Conservation (phyloP, 805 yeast species). For the Metschnikowia peoriensis region DNA sequence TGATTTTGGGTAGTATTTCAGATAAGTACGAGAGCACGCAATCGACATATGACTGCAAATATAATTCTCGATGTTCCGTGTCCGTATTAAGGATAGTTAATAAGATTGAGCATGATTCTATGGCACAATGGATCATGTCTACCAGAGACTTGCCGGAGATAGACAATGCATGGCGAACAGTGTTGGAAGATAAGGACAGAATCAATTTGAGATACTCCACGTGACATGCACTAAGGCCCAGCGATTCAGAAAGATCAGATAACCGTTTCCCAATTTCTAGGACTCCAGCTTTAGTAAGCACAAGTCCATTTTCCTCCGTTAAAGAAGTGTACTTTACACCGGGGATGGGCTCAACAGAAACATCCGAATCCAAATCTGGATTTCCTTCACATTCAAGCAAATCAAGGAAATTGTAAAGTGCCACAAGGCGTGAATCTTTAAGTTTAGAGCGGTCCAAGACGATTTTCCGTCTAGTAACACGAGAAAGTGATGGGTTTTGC, state of each 20-base stretch:
- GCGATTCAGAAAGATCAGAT: constrained; percentile 4
- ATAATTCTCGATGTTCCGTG: constrained; percentile 42
- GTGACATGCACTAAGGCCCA: constrained; percentile 21
- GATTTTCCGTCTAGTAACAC: neutral
- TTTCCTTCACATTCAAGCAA: neutral
- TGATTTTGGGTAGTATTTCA: constrained; percentile 28
- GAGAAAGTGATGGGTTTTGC: neutral
- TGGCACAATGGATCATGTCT: constrained; percentile 23
- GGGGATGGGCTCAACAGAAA: neutral
- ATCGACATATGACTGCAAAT: constrained; percentile 43
- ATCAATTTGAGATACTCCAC: constrained; percentile 17
- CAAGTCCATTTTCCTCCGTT: neutral
- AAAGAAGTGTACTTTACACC: neutral
- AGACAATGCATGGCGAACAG: constrained; percentile 22
- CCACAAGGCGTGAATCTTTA: neutral
- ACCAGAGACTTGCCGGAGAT: neutral
- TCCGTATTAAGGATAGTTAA: constrained; percentile 42
- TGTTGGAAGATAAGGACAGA: constrained; percentile 28
- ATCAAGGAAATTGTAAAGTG: constrained; percentile 3
- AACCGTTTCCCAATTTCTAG: constrained; percentile 1
- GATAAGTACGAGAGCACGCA: constrained; percentile 42
- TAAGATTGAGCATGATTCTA: constrained; percentile 35
- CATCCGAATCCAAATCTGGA: neutral
- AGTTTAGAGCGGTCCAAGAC: neutral
- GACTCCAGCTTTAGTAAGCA: constrained; percentile 6